Evolutionary conservation across 768 basidiomycete genomes (phyloP).

Genomic region (Podaxis sp.): DNA sequence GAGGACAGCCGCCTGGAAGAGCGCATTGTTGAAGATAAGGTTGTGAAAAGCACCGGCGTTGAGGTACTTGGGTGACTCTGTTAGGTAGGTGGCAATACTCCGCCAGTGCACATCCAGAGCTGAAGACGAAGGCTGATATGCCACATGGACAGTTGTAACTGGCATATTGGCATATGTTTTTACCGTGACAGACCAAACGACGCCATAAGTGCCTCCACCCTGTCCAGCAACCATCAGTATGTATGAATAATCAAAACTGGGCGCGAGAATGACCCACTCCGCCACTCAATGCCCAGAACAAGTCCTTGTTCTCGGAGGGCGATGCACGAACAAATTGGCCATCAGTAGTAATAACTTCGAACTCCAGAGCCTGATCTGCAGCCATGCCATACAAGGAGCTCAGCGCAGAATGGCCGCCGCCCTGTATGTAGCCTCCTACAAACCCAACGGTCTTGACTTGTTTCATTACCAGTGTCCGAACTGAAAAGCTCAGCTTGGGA

Average conservation of each 20-base stretch:
- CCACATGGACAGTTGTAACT: slow-evolving; percentile 16
- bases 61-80: slow-evolving; percentile 16
- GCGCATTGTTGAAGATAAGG: slow-evolving; percentile 13
- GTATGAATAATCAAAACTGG: not conserved
- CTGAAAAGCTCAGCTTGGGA: not conserved
- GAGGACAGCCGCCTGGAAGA: slow-evolving; percentile 17
- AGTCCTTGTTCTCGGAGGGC: slow-evolving; percentile 36
- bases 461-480: not conserved
- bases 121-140: slow-evolving; percentile 7
- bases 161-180: slow-evolving; percentile 19
- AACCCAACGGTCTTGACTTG: slow-evolving; percentile 33
- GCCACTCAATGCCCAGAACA: slow-evolving; percentile 45
- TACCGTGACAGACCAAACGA: slow-evolving; percentile 19
- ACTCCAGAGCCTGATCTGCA: slow-evolving; percentile 32
- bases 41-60: slow-evolving; percentile 17
- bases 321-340: slow-evolving; percentile 37
- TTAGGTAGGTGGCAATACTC: slow-evolving; percentile 17
- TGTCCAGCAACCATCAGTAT: not conserved
- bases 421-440: slow-evolving; percentile 41
- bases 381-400: slow-evolving; percentile 24
- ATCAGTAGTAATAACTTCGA: slow-evolving; percentile 42
- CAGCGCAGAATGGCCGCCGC: slow-evolving; percentile 34
- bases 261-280: slow-evolving; percentile 26
- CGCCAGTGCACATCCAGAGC: slow-evolving; percentile 15
- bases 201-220: slow-evolving; percentile 13